Percentiles rank a stretch among this genome's conserved stretches.
These are phyloP conservation scores for Pleodorina starrii DNA, from an alignment of 139 green algal species.

Conservation along the genomic window DNA sequence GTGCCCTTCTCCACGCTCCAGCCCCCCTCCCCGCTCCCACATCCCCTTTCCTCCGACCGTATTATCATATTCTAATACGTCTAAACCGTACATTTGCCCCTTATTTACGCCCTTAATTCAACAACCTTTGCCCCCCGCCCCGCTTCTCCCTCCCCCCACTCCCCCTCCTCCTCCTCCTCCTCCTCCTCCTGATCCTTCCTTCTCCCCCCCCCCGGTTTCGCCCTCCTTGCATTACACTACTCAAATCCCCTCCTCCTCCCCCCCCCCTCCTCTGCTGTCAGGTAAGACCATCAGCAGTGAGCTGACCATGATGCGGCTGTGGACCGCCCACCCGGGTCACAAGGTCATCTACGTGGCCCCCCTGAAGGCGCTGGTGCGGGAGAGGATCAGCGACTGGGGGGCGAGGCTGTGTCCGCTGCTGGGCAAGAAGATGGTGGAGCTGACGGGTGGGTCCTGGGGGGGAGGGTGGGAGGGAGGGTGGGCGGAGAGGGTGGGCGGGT, in stretches of 20 bases:
- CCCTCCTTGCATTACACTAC: too few relatives aligned
- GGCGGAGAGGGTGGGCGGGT: background rate
- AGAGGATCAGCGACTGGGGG: slow-evolving; percentile 96
- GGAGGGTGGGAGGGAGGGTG: background rate
- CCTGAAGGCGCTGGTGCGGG: slow-evolving; percentile 96
- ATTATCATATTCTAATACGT: too few relatives aligned
- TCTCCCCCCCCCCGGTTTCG: too few relatives aligned
- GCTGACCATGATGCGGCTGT: slow-evolving; percentile 93
- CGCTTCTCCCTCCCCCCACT: too few relatives aligned
- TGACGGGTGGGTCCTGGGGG: slow-evolving; percentile 79
- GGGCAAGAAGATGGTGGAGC: slow-evolving; percentile 90
- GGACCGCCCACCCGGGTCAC: slow-evolving; percentile 74
- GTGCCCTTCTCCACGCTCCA: too few relatives aligned
- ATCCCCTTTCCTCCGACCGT: too few relatives aligned
- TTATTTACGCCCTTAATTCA: too few relatives aligned
- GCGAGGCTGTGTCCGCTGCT: slow-evolving; percentile 82
- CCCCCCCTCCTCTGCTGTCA: slow-evolving; percentile 46
- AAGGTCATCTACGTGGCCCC: slow-evolving; percentile 97
- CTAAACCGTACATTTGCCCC: too few relatives aligned
- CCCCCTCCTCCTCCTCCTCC: too few relatives aligned
- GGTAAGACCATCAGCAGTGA: slow-evolving; percentile 97
- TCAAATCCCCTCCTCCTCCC: too few relatives aligned
- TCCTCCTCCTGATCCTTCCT: too few relatives aligned
- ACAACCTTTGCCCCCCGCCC: background rate
- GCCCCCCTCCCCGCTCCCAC: too few relatives aligned